Conservation (phyloP, 1,139 yeast species). For the Saccharomyces pastorianus region DNA sequence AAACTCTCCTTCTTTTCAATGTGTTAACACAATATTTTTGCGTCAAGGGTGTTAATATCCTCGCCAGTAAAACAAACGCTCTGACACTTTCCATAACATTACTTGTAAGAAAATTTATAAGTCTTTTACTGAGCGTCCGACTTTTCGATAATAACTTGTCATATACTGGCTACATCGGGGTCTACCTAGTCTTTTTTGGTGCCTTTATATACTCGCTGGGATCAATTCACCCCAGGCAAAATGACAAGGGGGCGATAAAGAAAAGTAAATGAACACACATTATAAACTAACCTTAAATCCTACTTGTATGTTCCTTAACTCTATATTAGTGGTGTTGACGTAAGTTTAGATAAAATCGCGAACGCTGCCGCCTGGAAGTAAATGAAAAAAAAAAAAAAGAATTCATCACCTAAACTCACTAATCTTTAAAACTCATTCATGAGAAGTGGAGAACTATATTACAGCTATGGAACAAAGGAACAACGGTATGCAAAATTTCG, state of each 20-base stretch:
- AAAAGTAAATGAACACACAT: background rate
- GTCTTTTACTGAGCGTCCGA: conserved; percentile 46
- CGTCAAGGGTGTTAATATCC: conserved; percentile 56
- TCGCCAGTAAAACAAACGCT: conserved; percentile 52
- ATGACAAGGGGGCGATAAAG: background rate
- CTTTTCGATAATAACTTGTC: conserved; percentile 42
- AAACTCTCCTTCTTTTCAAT: conserved; percentile 32
- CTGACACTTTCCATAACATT: conserved; percentile 54
- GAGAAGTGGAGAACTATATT: background rate
- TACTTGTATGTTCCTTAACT: background rate
- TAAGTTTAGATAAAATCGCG: background rate
- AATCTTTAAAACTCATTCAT: background rate
- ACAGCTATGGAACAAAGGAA: conserved; percentile 12
- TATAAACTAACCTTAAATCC: background rate
- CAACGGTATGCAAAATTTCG: conserved; percentile 10
- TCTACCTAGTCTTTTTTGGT: conserved; percentile 45
- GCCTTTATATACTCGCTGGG: conserved; percentile 38
- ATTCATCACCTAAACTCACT: background rate
- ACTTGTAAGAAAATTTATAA: conserved; percentile 51
- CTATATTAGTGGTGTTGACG: background rate
- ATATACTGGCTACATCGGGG: conserved; percentile 39
- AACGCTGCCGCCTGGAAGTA: background rate
- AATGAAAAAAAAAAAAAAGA: background rate
- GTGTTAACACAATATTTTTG: conserved; percentile 58
- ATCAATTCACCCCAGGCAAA: background rate